Evolutionary conservation across 1,284 basidiomycete genomes (phyloP).

Genomic region (Boletus holoroseus): DNA sequence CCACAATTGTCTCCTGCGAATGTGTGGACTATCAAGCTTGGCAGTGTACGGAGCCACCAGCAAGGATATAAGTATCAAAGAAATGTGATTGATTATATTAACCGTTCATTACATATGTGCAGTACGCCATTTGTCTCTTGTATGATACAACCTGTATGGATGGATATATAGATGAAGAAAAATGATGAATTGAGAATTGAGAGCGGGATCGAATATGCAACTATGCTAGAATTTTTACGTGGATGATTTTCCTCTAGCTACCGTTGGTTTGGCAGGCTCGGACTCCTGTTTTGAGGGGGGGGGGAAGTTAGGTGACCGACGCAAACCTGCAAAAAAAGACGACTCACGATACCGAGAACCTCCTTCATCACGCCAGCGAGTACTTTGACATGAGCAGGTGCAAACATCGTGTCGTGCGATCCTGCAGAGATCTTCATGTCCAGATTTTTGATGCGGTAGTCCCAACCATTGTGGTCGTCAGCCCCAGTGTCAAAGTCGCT

Average conservation of each 20-base stretch:
- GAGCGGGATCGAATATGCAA: not conserved
- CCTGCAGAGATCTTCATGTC: conserved; percentile 28
- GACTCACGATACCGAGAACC: conserved; percentile 20
- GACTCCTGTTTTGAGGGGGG: not conserved
- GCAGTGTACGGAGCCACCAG: no score
- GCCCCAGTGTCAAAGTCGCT: conserved; percentile 31
- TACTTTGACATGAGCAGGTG: conserved; percentile 30
- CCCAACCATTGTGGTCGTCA: conserved; percentile 33
- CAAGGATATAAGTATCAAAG: no score
- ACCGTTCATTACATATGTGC: not conserved
- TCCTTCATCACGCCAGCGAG: conserved; percentile 30
- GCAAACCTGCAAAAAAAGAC: not conserved
- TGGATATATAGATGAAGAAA: not conserved
- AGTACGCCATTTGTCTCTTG: not conserved
- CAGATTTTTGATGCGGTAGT: conserved; percentile 23
- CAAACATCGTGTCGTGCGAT: conserved; percentile 31
- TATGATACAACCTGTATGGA: not conserved
- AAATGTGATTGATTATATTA: not conserved
- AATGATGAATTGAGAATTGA: not conserved
- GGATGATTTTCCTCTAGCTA: conserved; percentile 5
- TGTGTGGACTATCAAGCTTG: no score
- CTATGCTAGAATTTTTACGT: not conserved
- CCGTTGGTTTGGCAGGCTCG: conserved; percentile 1
- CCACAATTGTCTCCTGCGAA: no score
- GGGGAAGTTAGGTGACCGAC: not conserved